Conservation (phyloP, 805 yeast species). For the Saturnispora serradocipensis region DNA sequence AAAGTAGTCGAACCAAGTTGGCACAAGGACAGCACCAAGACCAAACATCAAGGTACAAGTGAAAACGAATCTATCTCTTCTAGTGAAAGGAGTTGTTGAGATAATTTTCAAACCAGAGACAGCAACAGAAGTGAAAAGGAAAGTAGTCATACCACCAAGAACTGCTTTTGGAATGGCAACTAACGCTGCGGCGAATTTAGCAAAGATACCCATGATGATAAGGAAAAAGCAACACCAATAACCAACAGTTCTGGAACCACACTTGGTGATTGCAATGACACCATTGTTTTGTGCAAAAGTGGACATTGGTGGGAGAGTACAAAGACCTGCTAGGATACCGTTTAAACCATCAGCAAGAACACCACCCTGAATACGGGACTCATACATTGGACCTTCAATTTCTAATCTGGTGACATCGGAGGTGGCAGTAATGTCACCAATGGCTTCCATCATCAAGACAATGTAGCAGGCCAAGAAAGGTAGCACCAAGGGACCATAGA, state of each 20-base stretch:
- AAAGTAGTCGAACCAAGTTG: conserved; percentile 38
- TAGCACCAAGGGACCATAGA: conserved; percentile 79
- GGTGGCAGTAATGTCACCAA: conserved; percentile 92
- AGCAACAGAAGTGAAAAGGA: conserved; percentile 47
- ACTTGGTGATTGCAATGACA: conserved; percentile 84
- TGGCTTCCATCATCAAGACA: conserved; percentile 83
- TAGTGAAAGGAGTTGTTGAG: conserved; percentile 42
- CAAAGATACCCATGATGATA: conserved; percentile 76
- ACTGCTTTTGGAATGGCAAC: conserved; percentile 73
- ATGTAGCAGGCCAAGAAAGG: conserved; percentile 80
- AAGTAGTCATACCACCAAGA: conserved; percentile 77
- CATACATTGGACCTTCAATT: conserved; percentile 74
- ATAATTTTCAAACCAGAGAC: conserved; percentile 50
- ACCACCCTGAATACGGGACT: conserved; percentile 88
- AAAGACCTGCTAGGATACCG: conserved; percentile 61
- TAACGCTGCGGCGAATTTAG: conserved; percentile 84
- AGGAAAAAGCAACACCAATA: conserved; percentile 51
- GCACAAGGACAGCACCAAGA: conserved; percentile 39
- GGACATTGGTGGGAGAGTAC: conserved; percentile 83
- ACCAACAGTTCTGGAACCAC: conserved; percentile 75
- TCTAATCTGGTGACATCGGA: conserved; percentile 82
- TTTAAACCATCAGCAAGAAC: conserved; percentile 81
- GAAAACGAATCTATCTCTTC: conserved; percentile 48
- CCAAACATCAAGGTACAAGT: conserved; percentile 46
- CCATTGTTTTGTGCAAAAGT: conserved; percentile 95